phyloP scores from a whole-genome alignment of 2,329 filamentous ascomycete genomes.

The Arthrobotrys conoides region DNA sequence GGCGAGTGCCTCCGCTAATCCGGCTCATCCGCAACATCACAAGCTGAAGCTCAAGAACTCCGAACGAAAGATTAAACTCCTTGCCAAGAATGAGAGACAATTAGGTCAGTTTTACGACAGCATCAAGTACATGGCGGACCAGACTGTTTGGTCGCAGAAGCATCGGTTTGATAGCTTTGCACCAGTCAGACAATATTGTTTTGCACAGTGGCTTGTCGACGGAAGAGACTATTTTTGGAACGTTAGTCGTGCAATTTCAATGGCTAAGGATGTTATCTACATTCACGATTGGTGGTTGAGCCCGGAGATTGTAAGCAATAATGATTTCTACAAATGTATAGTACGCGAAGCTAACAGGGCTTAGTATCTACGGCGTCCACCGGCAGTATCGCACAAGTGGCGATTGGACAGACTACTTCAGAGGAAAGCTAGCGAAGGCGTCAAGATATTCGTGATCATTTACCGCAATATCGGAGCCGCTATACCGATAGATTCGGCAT shows the following conservation, averaged over 20 bases:
- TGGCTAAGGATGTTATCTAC: slow-evolving; percentile 97
- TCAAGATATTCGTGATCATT: slow-evolving; percentile 97
- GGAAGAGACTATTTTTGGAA: slow-evolving; percentile 99
- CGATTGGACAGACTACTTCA: slow-evolving; percentile 92
- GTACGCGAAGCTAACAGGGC: slow-evolving; percentile 40
- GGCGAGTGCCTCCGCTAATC: slow-evolving; percentile 72
- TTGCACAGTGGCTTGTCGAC: slow-evolving; percentile 96
- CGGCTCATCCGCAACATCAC: slow-evolving; percentile 80
- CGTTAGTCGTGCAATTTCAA: slow-evolving; percentile 93
- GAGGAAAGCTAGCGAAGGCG: slow-evolving; percentile 91
- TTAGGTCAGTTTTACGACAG: slow-evolving; percentile 94
- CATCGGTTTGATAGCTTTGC: slow-evolving; percentile 96
- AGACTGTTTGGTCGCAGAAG: slow-evolving; percentile 83
- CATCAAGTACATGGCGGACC: slow-evolving; percentile 84
- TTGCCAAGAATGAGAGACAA: slow-evolving; percentile 90
- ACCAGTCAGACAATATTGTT: slow-evolving; percentile 86
- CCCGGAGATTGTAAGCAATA: slow-evolving; percentile 76
- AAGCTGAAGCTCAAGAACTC: slow-evolving; percentile 89
- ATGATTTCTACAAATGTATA: not conserved
- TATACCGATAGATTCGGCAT: slow-evolving; percentile 97
- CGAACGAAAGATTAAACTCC: slow-evolving; percentile 89
- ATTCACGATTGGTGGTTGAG: slow-evolving; percentile 99
- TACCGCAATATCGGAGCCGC: slow-evolving; percentile 98
- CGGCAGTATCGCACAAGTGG: slow-evolving; percentile 98
- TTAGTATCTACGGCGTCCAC: slow-evolving; percentile 87